A percentile compares a stretch with the other conserved stretches of the same genome.
phyloP scores from a whole-genome alignment of 768 basidiomycete species.

The Trametes cinnabarina region DNA sequence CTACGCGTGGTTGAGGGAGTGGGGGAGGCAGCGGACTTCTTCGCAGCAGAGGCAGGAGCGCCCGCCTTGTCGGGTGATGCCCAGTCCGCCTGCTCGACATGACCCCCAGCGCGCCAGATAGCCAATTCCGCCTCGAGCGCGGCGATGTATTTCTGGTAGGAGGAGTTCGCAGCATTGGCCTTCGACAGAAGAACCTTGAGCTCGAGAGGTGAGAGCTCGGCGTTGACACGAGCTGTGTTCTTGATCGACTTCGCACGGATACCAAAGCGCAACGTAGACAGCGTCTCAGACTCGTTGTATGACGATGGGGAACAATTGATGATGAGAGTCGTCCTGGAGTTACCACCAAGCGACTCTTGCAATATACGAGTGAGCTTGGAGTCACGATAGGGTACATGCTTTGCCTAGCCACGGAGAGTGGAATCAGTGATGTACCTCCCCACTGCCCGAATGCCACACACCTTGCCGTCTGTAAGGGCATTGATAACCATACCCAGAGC shows the following conservation, averaged over 20 bases:
- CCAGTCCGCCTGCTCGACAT: constrained; percentile 84
- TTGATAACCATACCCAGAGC: constrained; percentile 99
- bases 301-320: constrained; percentile 99
- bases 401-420: constrained; percentile 52
- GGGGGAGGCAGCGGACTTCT: constrained; percentile 53
- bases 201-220: constrained; percentile 93
- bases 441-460: constrained; percentile 33
- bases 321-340: constrained; percentile 94
- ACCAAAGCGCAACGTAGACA: constrained; percentile 97
- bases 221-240: constrained; percentile 98
- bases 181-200: constrained; percentile 91
- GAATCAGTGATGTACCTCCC: constrained; percentile 2
- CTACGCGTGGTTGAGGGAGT: constrained; percentile 65
- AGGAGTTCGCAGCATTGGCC: constrained; percentile 80
- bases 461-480: constrained; percentile 94
- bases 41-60: constrained; percentile 39
- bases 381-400: constrained; percentile 97
- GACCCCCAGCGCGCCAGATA: constrained; percentile 84
- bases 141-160: constrained; percentile 82
- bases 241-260: constrained; percentile 99
- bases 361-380: constrained; percentile 98
- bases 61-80: constrained; percentile 62
- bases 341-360: constrained; percentile 97
- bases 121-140: constrained; percentile 89
- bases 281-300: constrained; percentile 95